Percentiles rank a stretch among this genome's conserved stretches.
Conservation (phyloP, 139 green algal genomes). For the Chlamydomonas applanata region DNA sequence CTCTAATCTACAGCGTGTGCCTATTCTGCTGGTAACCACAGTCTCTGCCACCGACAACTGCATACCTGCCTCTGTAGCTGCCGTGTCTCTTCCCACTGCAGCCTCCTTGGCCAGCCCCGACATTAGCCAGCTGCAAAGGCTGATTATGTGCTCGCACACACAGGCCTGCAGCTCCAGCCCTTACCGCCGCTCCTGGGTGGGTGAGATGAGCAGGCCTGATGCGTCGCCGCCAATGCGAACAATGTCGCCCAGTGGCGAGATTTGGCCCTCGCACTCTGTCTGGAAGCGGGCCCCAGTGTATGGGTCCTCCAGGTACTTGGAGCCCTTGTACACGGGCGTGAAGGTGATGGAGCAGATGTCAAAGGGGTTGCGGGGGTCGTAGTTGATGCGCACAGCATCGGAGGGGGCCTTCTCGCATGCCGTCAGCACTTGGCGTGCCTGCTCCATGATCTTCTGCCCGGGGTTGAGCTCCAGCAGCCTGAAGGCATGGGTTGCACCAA, state of each 20-base stretch:
- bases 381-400: slow-evolving; percentile 88
- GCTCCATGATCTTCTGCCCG: slow-evolving; percentile 71
- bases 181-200: slow-evolving; percentile 33
- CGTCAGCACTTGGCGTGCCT: slow-evolving; percentile 85
- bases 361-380: slow-evolving; percentile 98
- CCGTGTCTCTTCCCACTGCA: too few species aligned
- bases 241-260: slow-evolving; percentile 87
- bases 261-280: slow-evolving; percentile 76
- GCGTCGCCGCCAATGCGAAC: slow-evolving; percentile 83
- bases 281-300: slow-evolving; percentile 89
- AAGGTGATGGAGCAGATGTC: slow-evolving; percentile 93
- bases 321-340: slow-evolving; percentile 91
- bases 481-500: too few species aligned
- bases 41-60: too few species aligned
- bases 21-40: too few species aligned
- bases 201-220: slow-evolving; percentile 75
- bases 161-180: too few species aligned
- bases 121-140: too few species aligned
- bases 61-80: too few species aligned
- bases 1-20: too few species aligned
- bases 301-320: slow-evolving; percentile 72
- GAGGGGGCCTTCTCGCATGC: slow-evolving; percentile 89
- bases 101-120: too few species aligned
- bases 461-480: slow-evolving; percentile 95
- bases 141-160: too few species aligned